Percentiles rank a stretch among this genome's conserved stretches.
Conservation (phyloP, 345 rosid genomes). For the Physaria fendleri region DNA sequence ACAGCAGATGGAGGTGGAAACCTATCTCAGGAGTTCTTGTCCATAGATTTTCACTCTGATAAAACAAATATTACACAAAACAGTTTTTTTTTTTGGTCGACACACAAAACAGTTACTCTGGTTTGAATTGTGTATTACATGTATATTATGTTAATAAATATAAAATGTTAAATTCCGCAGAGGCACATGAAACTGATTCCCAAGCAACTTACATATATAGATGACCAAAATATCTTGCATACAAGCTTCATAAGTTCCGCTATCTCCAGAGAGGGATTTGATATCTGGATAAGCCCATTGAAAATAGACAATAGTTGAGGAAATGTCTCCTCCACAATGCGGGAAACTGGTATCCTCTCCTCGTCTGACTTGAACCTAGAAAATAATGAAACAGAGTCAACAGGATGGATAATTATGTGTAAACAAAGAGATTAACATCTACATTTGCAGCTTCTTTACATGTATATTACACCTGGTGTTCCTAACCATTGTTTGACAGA, state of each 20-base stretch:
- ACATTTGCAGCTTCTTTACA: not conserved
- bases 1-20: slow-evolving; percentile 2
- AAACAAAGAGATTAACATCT: slow-evolving; percentile 6
- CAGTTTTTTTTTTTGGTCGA: too few relatives aligned
- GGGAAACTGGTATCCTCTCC: slow-evolving; percentile 85
- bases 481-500: not conserved
- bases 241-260: slow-evolving; percentile 92
- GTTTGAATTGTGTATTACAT: not conserved
- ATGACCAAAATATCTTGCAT: slow-evolving; percentile 98
- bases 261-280: slow-evolving; percentile 73
- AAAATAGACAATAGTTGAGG: slow-evolving; percentile 73
- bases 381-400: slow-evolving; percentile 10
- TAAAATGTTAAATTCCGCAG: not conserved
- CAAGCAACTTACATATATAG: slow-evolving; percentile 76
- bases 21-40: not conserved
- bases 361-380: slow-evolving; percentile 95
- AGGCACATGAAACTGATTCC: slow-evolving; percentile 4
- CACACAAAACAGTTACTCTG: not conserved
- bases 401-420: not conserved
- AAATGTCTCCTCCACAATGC: slow-evolving; percentile 82
- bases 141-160: not conserved
- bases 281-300: slow-evolving; percentile 72
- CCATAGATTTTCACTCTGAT: not conserved
- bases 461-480: not conserved
- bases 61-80: not conserved